Evolutionary conservation across 345 rosid genomes (phyloP), one percentile per base, ranked within the genome.

Genomic region (Moricandia arvensis): DNA sequence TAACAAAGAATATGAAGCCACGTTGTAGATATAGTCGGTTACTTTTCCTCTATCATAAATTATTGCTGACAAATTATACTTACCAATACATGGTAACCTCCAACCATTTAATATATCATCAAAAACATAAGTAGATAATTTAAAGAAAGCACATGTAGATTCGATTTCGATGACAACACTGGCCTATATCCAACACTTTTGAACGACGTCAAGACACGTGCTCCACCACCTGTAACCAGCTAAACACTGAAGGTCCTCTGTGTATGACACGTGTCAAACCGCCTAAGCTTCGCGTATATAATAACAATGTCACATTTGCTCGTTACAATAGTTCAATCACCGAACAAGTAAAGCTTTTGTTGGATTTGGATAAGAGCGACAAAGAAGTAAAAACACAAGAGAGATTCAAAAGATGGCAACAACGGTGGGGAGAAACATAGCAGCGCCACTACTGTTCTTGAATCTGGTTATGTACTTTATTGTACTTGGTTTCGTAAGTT

Each of bases 361-460:
- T 51, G 43, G 24, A 21, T 65, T 49, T 3, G 1, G 57, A 43
- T 18, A 37, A 0, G 66, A 63, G 80, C 31, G 66, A 21, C 31
- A 3, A 71, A 58, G 54, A 11, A 7, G 7, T n/a, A 21, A 38
- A 47, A n/a, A 49, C 9, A 6, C 1, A 49, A 49, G 54, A 49
- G 4, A 13, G 21, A 54, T 15, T 3, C 16, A 2, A 27, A 12
- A 66, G 35, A 88, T 85, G 93, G 92, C 88, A n/a, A 83, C 75
- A 16, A 88, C 91, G 0, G 89, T 85, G 5, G 97, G 95, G 54
- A 90, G 99, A 62, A 90, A 83, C 88, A 13, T 89, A 49, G 99
- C 94, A 68, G 97, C 91, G 47, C 97, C 97, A 35, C 70, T 92
- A 84, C 80, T 92, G 93, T 95, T 95, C 61, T 86, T 95, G 17